Conservation (phyloP, 1,284 basidiomycete genomes). For the Leccinum subfulvum region DNA sequence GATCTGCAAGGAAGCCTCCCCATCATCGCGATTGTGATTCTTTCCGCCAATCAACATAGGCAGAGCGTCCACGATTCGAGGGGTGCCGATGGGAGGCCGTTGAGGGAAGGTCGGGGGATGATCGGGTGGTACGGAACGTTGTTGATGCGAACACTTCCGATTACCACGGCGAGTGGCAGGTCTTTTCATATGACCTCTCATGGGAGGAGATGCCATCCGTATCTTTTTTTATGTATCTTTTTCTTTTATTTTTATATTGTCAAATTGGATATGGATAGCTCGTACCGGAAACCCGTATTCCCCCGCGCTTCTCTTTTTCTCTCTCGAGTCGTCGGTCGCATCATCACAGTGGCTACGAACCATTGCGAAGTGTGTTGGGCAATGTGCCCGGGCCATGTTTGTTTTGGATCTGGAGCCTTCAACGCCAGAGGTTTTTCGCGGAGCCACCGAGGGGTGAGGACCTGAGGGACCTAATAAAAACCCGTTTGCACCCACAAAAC, state of each 20-base stretch:
- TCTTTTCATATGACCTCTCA: slow-evolving; percentile 29
- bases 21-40: slow-evolving; percentile 10
- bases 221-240: slow-evolving; percentile 3
- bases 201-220: slow-evolving; percentile 9
- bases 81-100: slow-evolving; percentile 1
- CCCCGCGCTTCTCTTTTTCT: background rate
- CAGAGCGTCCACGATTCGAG: background rate
- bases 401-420: slow-evolving; percentile 16
- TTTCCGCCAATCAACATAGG: slow-evolving; percentile 21
- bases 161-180: slow-evolving; percentile 22
- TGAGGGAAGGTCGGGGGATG: slow-evolving; percentile 7
- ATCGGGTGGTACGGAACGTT: slow-evolving; percentile 19
- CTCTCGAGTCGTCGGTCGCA: background rate
- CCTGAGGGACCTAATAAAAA: slow-evolving; percentile 4
- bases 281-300: slow-evolving; percentile 16
- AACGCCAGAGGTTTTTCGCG: slow-evolving; percentile 12
- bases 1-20: slow-evolving; percentile 26
- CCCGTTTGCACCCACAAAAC: slow-evolving; percentile 1
- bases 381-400: slow-evolving; percentile 8
- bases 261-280: slow-evolving; percentile 21
- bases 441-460: slow-evolving; percentile 3
- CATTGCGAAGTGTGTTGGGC: slow-evolving; percentile 7
- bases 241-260: slow-evolving; percentile 3
- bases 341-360: background rate
- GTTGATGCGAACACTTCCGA: slow-evolving; percentile 20